Evolutionary conservation across 1,284 basidiomycete genomes (phyloP), one percentile per base, ranked within the genome.

Genomic region (Cystobasidium sp.): DNA sequence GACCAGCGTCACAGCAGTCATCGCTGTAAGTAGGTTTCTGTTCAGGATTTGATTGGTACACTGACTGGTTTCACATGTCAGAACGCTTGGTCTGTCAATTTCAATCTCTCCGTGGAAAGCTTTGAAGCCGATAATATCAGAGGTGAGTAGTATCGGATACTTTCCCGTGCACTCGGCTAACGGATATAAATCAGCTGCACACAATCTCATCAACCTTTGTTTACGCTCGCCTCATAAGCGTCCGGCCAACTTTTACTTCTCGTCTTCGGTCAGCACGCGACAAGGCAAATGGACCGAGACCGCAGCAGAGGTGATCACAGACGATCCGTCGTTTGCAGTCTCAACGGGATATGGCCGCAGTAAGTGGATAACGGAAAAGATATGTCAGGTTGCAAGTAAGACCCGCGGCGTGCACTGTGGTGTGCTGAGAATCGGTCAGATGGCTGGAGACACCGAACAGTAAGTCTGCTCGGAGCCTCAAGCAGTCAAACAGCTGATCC

Each of bases 351-450:
- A 88, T 77, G 88, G 86, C 7, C 79, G 85, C 66, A 84, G 81
- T 70, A 89, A 89, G 78, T 89, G 88, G 88, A 86, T 88, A 0
- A 85, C 85, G 0, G 88, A 89, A 82, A 86, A 86, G 77, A 68
- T 89, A 0, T 86, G 86, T 76, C 83, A 86, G 77, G 79, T 81
- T 52, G 85, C 83, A 47, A 81, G 79, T 24, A 79, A 77, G 43
- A 78, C 16, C 75, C 80, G 31, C 83, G 84, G 6, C 2, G 62
- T 75, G 18, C 62, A 72, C 9, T 68, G 69, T 1, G 62, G 70
- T 3, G 75, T 84, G 76, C 41, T 69, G 41, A 55, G 67, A 43
- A 69, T 69, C 39, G 55, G 55, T n/a, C 67, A 59, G 20, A 46
- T 69, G 66, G 47, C 24, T 16, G 66, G 62, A 22, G 62, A 65